phyloP scores from a whole-genome alignment of 2,329 filamentous ascomycete species.

The Sclerotinia sclerotiorum region DNA sequence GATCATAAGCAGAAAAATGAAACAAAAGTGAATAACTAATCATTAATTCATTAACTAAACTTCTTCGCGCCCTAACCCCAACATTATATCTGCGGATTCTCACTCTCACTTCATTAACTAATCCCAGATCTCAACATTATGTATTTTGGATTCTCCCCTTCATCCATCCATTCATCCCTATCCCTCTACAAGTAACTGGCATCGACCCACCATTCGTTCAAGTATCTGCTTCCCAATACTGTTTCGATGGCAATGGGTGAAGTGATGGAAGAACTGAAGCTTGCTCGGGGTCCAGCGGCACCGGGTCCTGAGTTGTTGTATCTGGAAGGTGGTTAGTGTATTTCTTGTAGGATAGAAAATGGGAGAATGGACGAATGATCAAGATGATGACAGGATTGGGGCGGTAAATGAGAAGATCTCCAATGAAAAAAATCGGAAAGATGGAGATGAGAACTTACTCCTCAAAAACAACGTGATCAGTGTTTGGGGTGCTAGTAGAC shows the following conservation, averaged over 20 bases:
- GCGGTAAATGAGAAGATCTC: not conserved
- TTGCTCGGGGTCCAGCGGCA: constrained; percentile 26
- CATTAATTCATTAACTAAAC: not conserved
- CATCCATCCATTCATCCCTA: not conserved
- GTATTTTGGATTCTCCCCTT: not conserved
- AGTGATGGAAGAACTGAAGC: constrained; percentile 24
- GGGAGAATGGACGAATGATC: not conserved
- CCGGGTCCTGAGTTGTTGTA: constrained; percentile 52
- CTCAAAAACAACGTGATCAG: not conserved
- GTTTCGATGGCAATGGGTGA: constrained; percentile 21
- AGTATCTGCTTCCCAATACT: constrained; percentile 26
- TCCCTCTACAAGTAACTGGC: constrained; percentile 9
- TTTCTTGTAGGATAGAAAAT: not conserved
- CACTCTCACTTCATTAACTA: not conserved
- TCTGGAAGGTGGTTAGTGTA: not conserved
- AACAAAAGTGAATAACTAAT: not conserved
- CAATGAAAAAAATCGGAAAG: not conserved
- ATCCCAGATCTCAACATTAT: not conserved
- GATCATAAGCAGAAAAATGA: not conserved
- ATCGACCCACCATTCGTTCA: constrained; percentile 32
- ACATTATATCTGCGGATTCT: not conserved
- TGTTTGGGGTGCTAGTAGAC: constrained; percentile 41
- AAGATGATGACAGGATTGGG: not conserved
- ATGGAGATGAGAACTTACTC: constrained; percentile 9
- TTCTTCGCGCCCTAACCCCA: no score